Percentiles rank a stretch among this genome's conserved stretches.
phyloP scores from a whole-genome alignment of 257 asterid genomes.

The Solanum dulcamara region DNA sequence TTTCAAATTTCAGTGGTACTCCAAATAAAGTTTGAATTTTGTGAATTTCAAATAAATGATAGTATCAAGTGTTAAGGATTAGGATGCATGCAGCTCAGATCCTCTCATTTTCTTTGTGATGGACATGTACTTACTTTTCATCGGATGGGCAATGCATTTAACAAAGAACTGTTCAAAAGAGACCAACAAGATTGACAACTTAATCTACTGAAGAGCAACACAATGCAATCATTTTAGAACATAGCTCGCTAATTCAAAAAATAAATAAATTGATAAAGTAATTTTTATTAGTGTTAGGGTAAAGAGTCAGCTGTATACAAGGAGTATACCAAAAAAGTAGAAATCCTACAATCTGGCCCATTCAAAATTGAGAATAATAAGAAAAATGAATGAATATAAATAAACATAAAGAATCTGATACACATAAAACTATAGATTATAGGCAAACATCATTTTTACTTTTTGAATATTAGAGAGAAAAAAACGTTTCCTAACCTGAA shows the following conservation, averaged over 20 bases:
- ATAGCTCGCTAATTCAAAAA: neutral
- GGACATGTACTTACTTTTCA: neutral
- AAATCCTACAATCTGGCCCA: neutral
- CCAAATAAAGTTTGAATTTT: neutral
- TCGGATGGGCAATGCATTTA: neutral
- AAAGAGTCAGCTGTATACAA: neutral
- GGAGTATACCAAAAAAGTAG: neutral
- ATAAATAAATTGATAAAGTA: neutral
- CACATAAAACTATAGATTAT: neutral
- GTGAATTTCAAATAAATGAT: neutral
- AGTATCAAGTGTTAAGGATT: neutral
- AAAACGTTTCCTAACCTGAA: slow-evolving; percentile 36
- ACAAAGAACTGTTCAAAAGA: neutral
- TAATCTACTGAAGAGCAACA: neutral
- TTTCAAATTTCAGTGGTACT: neutral
- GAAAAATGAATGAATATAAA: neutral
- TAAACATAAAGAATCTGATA: neutral
- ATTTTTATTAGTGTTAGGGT: neutral
- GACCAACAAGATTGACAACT: neutral
- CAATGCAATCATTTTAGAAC: neutral
- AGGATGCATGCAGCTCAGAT: neutral
- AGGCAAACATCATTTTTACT: neutral
- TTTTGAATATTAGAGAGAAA: neutral
- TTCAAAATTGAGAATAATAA: neutral
- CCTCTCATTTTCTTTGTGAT: neutral